Evolutionary conservation across 2,329 filamentous ascomycete genomes (phyloP).

Genomic region (Sporothrix luriei): DNA sequence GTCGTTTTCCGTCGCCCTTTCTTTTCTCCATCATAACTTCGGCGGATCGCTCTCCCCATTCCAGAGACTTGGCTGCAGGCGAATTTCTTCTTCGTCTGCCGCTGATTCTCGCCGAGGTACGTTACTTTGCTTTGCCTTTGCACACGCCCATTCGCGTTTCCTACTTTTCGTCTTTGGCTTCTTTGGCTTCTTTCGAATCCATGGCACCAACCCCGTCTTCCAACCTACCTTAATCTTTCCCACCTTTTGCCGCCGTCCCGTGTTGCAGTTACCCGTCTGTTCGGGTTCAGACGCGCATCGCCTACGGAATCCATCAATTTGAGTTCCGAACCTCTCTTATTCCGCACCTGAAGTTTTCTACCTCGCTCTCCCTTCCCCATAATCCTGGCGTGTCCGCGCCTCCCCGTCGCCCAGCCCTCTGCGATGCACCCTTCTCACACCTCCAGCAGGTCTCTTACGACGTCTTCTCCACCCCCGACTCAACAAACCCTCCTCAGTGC

Average conservation of each 20-base stretch:
- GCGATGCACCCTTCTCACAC: slow-evolving; percentile 30
- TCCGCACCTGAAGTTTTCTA: neutral
- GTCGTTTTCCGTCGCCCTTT: neutral
- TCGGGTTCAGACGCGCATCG: slow-evolving; percentile 24
- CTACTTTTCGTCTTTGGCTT: neutral
- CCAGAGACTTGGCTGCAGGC: slow-evolving; percentile 35
- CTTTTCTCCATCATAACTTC: neutral
- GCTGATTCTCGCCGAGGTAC: slow-evolving; percentile 36
- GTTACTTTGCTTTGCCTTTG: neutral
- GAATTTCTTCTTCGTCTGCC: slow-evolving; percentile 35
- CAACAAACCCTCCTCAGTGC: slow-evolving; percentile 61
- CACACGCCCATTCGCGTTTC: neutral
- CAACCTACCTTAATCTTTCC: neutral
- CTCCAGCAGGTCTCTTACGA: slow-evolving; percentile 48
- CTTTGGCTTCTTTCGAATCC: neutral
- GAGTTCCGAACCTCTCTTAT: neutral
- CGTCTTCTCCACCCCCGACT: slow-evolving; percentile 57
- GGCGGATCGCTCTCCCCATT: slow-evolving; percentile 9
- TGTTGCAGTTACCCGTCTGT: slow-evolving; percentile 17
- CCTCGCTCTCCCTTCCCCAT: neutral
- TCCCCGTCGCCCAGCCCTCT: neutral
- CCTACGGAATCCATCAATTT: neutral
- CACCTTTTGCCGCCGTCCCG: slow-evolving; percentile 24
- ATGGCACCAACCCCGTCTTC: neutral
- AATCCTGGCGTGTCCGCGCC: neutral